A percentile compares a stretch with the other conserved stretches of the same genome.
Evolutionary conservation across 176 grass and related monocot species (phyloP).

Genomic region (Leersia perrieri): DNA sequence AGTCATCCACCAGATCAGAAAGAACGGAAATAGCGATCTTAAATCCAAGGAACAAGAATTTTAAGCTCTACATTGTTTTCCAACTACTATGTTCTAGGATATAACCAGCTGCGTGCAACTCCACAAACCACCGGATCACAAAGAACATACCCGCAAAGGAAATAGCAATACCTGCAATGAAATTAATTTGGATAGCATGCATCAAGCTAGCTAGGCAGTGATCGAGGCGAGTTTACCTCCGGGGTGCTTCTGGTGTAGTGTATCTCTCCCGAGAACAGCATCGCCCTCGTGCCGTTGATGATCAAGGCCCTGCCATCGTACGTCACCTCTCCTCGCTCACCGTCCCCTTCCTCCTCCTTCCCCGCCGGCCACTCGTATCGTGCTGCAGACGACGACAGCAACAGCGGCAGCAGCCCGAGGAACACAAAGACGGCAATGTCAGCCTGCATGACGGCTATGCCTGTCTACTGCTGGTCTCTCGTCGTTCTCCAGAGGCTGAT

Average conservation of each 20-base stretch:
- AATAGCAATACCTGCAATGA: not conserved
- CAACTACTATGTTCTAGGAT: not conserved
- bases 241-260: slow-evolving; percentile 85
- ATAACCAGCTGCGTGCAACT: no score
- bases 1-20: no score
- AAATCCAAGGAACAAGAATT: not conserved
- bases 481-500: no score
- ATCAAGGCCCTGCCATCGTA: slow-evolving; percentile 65
- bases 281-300: slow-evolving; percentile 47
- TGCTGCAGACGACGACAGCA: not conserved
- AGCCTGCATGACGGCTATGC: not conserved
- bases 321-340: slow-evolving; percentile 32
- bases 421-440: not conserved
- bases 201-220: not conserved
- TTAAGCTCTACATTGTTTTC: not conserved
- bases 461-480: not conserved
- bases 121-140: not conserved
- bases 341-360: not conserved
- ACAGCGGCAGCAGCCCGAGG: not conserved
- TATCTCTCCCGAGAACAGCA: slow-evolving; percentile 86
- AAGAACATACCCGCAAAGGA: not conserved
- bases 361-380: not conserved
- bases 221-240: slow-evolving; percentile 39
- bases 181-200: not conserved
- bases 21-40: no score